phyloP scores from a whole-genome alignment of 495 filamentous ascomycete genomes.

The Aspergillus nidulans region DNA sequence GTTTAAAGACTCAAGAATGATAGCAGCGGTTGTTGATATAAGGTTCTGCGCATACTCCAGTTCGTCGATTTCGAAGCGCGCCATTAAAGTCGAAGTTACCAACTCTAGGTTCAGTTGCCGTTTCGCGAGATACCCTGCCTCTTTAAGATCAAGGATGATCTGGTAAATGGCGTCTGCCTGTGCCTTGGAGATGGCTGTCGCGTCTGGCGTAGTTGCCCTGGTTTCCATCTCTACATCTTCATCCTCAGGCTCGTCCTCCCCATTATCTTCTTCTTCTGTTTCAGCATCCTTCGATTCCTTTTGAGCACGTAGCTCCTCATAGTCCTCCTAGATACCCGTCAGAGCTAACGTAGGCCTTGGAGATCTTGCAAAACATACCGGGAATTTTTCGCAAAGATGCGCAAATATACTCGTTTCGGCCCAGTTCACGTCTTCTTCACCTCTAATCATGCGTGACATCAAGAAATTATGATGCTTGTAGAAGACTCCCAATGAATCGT shows the following conservation, averaged over 20 bases:
- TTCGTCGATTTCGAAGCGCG: slow-evolving; percentile 27
- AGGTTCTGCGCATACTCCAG: slow-evolving; percentile 36
- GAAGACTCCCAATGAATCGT: slow-evolving; percentile 49
- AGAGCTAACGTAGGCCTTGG: background rate
- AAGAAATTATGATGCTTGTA: slow-evolving; percentile 52
- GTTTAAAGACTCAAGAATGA: slow-evolving; percentile 34
- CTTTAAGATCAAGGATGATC: slow-evolving; percentile 33
- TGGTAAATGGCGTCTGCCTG: slow-evolving; percentile 38
- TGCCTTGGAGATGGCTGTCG: slow-evolving; percentile 27
- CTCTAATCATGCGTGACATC: slow-evolving; percentile 54
- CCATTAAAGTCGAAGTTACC: slow-evolving; percentile 26
- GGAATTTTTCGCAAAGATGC: slow-evolving; percentile 49
- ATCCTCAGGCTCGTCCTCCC: slow-evolving; percentile 20
- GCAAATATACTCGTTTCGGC: slow-evolving; percentile 47
- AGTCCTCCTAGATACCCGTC: slow-evolving; percentile 35
- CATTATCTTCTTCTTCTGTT: slow-evolving; percentile 23
- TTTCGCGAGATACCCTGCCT: slow-evolving; percentile 42
- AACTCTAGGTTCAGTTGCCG: slow-evolving; percentile 41
- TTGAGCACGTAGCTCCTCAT: slow-evolving; percentile 30
- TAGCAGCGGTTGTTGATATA: slow-evolving; percentile 28
- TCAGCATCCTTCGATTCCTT: slow-evolving; percentile 23
- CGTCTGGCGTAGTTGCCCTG: slow-evolving; percentile 23
- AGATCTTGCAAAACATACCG: slow-evolving; percentile 23
- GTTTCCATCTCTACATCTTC: slow-evolving; percentile 21
- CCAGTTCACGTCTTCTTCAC: slow-evolving; percentile 54